Evolutionary conservation across 2,329 filamentous ascomycete genomes (phyloP).

Genomic region (Cladosporium sp.): DNA sequence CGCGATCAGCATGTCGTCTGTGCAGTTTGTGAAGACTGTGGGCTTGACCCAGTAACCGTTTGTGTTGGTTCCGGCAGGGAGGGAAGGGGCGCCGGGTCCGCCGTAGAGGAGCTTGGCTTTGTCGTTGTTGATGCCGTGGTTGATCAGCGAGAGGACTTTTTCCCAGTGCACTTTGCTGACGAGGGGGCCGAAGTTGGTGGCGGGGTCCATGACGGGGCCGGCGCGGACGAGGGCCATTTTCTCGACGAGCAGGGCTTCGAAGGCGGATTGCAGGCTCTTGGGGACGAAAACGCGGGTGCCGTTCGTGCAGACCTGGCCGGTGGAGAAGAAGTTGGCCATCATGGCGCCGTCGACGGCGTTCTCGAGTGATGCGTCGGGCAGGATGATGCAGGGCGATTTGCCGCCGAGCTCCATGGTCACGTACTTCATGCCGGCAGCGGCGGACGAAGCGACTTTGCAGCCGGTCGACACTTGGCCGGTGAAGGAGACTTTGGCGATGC

Average conservation of each 20-base stretch:
- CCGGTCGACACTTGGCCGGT: slow-evolving; percentile 84
- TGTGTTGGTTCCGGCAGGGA: slow-evolving; percentile 42
- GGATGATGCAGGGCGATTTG: slow-evolving; percentile 75
- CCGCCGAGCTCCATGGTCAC: slow-evolving; percentile 90
- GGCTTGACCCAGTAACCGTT: slow-evolving; percentile 80
- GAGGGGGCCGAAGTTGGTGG: slow-evolving; percentile 79
- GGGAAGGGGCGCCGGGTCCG: slow-evolving; percentile 56
- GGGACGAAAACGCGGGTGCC: slow-evolving; percentile 85
- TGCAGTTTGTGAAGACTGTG: slow-evolving; percentile 83
- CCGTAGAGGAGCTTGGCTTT: slow-evolving; percentile 70
- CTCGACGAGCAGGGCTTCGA: slow-evolving; percentile 65
- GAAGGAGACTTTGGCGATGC: slow-evolving; percentile 81
- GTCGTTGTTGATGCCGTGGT: slow-evolving; percentile 68
- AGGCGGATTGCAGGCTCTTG: slow-evolving; percentile 57
- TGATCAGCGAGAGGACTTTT: slow-evolving; percentile 75
- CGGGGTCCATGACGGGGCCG: slow-evolving; percentile 66
- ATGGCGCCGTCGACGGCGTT: slow-evolving; percentile 84
- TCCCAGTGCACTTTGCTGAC: slow-evolving; percentile 70
- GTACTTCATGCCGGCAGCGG: slow-evolving; percentile 78
- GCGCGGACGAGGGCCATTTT: slow-evolving; percentile 68
- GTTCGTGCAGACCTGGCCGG: slow-evolving; percentile 89
- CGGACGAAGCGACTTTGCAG: slow-evolving; percentile 71
- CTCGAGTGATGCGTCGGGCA: slow-evolving; percentile 74
- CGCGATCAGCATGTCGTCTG: slow-evolving; percentile 73
- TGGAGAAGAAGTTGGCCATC: slow-evolving; percentile 92